phyloP scores from a whole-genome alignment of 306 rosid species.

The Citrullus colocynthis region DNA sequence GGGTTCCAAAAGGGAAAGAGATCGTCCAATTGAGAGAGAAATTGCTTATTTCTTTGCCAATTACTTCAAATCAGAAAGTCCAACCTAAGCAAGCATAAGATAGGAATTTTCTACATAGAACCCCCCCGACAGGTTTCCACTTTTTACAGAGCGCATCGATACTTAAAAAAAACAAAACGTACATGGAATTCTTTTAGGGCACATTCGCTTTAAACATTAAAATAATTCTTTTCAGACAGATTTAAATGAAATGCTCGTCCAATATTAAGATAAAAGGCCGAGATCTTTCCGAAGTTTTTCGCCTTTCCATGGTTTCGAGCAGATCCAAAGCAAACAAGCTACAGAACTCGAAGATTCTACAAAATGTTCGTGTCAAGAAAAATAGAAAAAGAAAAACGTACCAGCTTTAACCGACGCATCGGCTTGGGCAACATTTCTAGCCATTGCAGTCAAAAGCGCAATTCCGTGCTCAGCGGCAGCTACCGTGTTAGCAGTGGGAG shows the following conservation, averaged over 20 bases:
- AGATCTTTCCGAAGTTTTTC: background rate
- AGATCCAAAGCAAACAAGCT: background rate
- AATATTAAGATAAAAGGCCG: background rate
- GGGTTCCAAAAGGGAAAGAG: background rate
- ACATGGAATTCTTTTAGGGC: background rate
- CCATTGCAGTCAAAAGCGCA: constrained; percentile 88
- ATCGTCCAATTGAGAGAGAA: background rate
- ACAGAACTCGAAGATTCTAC: constrained; percentile 2
- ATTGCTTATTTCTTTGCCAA: background rate
- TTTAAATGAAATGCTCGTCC: background rate
- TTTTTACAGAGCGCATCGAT: background rate
- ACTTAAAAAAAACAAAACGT: background rate
- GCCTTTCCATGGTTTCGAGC: background rate
- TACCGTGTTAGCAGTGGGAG: constrained; percentile 91
- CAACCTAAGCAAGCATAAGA: background rate
- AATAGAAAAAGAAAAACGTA: constrained; percentile 12
- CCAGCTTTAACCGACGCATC: constrained; percentile 94
- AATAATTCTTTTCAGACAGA: background rate
- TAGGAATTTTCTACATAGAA: background rate
- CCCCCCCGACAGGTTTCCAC: background rate
- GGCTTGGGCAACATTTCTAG: constrained; percentile 92
- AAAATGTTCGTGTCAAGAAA: constrained; percentile 9
- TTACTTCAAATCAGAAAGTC: background rate
- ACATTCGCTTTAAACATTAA: background rate
- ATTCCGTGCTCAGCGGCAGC: constrained; percentile 98